Evolutionary conservation across 2,329 filamentous ascomycete species (phyloP).

Genomic region (Sporothrix mexicana): DNA sequence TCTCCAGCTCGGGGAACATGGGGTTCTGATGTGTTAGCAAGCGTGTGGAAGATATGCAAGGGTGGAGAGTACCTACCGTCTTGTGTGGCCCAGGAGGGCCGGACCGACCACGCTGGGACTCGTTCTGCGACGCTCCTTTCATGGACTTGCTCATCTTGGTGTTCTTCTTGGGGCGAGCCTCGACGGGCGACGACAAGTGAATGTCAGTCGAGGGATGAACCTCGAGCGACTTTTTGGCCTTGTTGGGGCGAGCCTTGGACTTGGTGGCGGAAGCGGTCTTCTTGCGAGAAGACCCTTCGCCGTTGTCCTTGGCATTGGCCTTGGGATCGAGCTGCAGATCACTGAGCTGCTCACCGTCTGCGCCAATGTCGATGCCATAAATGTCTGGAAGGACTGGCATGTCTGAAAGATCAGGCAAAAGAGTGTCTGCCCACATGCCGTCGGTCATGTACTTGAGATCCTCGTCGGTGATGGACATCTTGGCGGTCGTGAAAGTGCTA

Average conservation of each 20-base stretch:
- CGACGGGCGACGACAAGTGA: conserved; percentile 20
- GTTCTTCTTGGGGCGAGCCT: conserved; percentile 14
- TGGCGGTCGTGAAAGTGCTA: neutral
- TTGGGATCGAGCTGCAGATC: neutral
- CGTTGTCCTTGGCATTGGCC: neutral
- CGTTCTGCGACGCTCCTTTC: conserved; percentile 33
- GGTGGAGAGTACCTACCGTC: neutral
- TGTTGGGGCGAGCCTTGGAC: neutral
- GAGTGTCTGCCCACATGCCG: conserved; percentile 23
- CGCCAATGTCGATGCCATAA: neutral
- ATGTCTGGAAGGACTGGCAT: conserved; percentile 5
- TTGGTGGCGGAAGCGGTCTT: neutral
- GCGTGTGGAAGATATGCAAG: no score
- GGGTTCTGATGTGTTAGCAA: neutral
- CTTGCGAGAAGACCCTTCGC: neutral
- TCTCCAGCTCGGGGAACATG: conserved; percentile 19
- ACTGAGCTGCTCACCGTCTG: neutral
- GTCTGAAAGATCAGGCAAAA: conserved; percentile 9
- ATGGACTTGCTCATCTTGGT: conserved; percentile 33
- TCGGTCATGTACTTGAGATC: conserved; percentile 31
- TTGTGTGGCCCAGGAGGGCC: neutral
- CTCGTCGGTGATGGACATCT: conserved; percentile 31
- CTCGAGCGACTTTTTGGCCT: neutral
- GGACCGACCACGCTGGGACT: conserved; percentile 4
- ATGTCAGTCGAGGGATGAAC: conserved; percentile 9